Percentiles rank a stretch among this genome's conserved stretches.
Evolutionary conservation across 805 yeast species (phyloP).

Genomic region (Candida tammaniensis): DNA sequence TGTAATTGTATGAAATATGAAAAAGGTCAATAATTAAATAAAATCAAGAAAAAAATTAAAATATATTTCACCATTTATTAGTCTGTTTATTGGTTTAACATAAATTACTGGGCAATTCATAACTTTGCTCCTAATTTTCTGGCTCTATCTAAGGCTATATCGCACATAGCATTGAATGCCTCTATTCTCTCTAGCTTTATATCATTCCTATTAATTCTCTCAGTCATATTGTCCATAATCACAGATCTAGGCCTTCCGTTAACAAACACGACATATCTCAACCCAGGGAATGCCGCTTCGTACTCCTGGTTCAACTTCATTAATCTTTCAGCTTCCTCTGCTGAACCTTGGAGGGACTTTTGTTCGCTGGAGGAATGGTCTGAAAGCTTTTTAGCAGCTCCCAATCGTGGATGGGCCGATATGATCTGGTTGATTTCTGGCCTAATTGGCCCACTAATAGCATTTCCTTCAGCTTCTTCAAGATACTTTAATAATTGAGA

Average conservation of each 20-base stretch:
- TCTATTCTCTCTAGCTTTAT: constrained; percentile 53
- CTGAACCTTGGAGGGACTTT: constrained; percentile 50
- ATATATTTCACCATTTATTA: too few species aligned
- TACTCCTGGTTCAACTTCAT: constrained; percentile 55
- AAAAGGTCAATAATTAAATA: too few species aligned
- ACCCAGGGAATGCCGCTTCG: constrained; percentile 61
- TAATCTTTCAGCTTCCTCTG: constrained; percentile 50
- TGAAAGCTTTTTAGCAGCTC: constrained; percentile 56
- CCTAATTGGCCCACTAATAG: constrained; percentile 14
- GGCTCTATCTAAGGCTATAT: constrained; percentile 80
- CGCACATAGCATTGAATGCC: constrained; percentile 88
- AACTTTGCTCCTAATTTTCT: constrained; percentile 43
- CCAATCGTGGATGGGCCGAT: constrained; percentile 90
- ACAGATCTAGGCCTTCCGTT: constrained; percentile 71
- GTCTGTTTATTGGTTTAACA: too few species aligned
- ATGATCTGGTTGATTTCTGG: constrained; percentile 51
- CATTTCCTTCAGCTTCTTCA: constrained; percentile 18
- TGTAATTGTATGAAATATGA: too few species aligned
- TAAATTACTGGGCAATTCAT: constrained; percentile 3
- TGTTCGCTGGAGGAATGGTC: constrained; percentile 73
- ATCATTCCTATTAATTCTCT: constrained; percentile 56
- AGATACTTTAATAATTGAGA: constrained; percentile 31
- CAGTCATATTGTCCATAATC: constrained; percentile 61
- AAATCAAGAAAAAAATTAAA: too few species aligned
- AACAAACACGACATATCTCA: constrained; percentile 85